Evolutionary conservation across 73 alveolate species (phyloP), one percentile per base, ranked within the genome.

Genomic region (Symbiodinium natans): DNA sequence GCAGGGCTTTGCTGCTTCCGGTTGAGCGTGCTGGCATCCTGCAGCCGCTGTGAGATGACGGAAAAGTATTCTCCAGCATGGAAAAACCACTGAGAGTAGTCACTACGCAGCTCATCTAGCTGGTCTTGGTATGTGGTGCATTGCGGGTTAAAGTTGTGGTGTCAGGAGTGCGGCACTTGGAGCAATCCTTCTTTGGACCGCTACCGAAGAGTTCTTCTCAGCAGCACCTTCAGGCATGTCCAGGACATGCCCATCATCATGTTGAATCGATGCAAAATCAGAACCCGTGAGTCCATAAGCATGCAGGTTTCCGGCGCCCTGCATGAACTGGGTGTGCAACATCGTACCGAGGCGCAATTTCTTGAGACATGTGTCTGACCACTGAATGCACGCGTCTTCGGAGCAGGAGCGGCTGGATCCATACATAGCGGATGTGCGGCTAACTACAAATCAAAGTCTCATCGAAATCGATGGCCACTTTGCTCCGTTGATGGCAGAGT

Each of bases 171-270:
- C 41, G 77, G 88, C 15, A 31, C 39, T 71, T 90, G 96, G 86
- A 90, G 46, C 88, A 90, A 27, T 59, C 29, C 36, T 75, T 39
- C 15, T 8, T 59, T 31, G 36, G 46, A 46, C 98, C 98, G 15
- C 38, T 92, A 63, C 98, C 98, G 34, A 92, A 92, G 42, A 75
- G 84, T 41, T 92, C 98, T 4, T 92, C 98, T 40, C 98, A 92
- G 63, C 98, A 92, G 98, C 98, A 92, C 82, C 63, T 92, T n/a
- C 98, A 90, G 80, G 97, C 39, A 19, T 34, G 40, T 7, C 10
- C 82, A 77, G 86, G 41, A n/a, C n/a, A n/a, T n/a, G n/a, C 74
- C 74, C 29, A 54, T 54, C 29, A 54, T 54, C 11, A 21, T 11
- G 11, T 15, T 21, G 21, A 54, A 11, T 11, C 74, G 74, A 15